Percentiles rank a stretch among this genome's conserved stretches.
phyloP scores from a whole-genome alignment of 2,329 filamentous ascomycete genomes.

The Penicillium sp. region DNA sequence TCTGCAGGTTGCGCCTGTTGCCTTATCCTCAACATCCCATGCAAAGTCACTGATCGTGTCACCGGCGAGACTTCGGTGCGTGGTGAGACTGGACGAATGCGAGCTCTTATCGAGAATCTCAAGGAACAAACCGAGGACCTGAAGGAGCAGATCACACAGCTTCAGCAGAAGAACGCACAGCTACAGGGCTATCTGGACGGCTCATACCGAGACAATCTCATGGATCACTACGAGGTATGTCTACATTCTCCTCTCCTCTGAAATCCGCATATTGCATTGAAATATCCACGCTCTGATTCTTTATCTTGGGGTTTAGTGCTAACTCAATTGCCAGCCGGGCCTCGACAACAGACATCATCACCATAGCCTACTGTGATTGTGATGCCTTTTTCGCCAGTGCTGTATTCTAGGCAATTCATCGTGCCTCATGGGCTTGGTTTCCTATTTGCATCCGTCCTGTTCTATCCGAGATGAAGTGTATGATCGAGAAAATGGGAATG shows the following conservation, averaged over 20 bases:
- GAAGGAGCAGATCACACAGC: not conserved
- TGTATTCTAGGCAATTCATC: not conserved
- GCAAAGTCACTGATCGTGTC: conserved; percentile 28
- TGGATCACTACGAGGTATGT: not conserved
- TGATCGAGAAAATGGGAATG: not conserved
- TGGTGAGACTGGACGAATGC: conserved; percentile 20
- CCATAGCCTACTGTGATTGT: not conserved
- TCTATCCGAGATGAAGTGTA: not conserved
- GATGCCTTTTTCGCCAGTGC: not conserved
- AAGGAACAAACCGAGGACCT: conserved; percentile 5
- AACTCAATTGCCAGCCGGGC: not conserved
- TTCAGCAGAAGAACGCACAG: conserved; percentile 4
- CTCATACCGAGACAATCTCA: not conserved
- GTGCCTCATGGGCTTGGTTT: not conserved
- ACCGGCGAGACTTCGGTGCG: conserved; percentile 22
- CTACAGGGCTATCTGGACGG: not conserved
- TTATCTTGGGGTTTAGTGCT: not conserved
- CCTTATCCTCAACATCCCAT: conserved; percentile 9
- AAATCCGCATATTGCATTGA: no score
- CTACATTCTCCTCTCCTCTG: not conserved
- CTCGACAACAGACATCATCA: not conserved
- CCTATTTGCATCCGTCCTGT: not conserved
- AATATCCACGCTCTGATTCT: not conserved
- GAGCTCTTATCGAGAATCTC: conserved; percentile 14
- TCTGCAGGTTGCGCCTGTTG: conserved; percentile 22